Evolutionary conservation across 108 stramenopile genomes (phyloP), one percentile per base, ranked within the genome.

Genomic region (Mayamaea pseudoterrestris): DNA sequence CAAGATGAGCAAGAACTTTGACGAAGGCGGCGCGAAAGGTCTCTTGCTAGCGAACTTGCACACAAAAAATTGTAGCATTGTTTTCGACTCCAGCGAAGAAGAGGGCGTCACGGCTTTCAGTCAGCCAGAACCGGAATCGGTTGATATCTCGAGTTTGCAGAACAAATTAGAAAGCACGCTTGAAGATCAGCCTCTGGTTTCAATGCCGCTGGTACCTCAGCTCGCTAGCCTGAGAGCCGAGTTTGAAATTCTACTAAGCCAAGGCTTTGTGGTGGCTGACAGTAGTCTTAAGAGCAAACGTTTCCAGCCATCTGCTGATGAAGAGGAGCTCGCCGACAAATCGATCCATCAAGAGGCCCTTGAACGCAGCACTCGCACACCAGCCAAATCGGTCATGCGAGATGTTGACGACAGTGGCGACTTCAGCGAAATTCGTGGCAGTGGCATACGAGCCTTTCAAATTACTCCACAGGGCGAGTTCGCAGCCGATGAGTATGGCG

Each of bases 1-100:
- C 71, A 94, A 94, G 64, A 95, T 98, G 97, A 86, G 85, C 46
- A 90, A 93, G 55, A 77, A 78, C 3, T 96, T 98, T 50, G 97
- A 98, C 46, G 95, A 94, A 66, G 95, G 94, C 16, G 97, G 94
- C n/a, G 95, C 97, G 27, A 90, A 85, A 55, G 97, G 97, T 8
- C 76, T 98, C 34, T 68, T 98, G 4, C 71, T 96, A 23, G 79
- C 73, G n/a, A 93, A 95, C 66, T 83, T 98, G 11, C 71, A 77
- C 44, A 20, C 40, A 2, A 60, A 71, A 17, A 92, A 92, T 21
- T 90, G 93, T 61, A 81, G 74, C 27, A 87, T 95, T 47, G 81
- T 93, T 8, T 93, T 95, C 53, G 96, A 97, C 45, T 35, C 23
- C 8, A 72, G 46, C 53, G 55, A 26, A 18, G 34, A 44, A 12